Base-by-base conservation (phyloP, 1,139 yeast genomes). In the Meyerozyma carpophila region DNA sequence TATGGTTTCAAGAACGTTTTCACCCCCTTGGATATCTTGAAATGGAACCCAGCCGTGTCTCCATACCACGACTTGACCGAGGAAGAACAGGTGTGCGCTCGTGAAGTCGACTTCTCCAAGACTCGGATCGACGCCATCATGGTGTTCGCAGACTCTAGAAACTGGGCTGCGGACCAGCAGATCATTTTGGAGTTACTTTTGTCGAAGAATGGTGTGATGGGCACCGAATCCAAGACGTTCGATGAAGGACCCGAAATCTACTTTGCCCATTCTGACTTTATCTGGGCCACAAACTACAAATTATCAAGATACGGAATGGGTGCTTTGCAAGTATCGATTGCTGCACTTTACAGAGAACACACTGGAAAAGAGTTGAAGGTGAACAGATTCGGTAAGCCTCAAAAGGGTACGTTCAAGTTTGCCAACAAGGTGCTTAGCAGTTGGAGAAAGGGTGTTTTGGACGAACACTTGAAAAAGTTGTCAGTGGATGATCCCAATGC, bases 151-250 rank as follows among this genome's bases (percentile, higher is more conserved):
- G 93, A 85, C 63, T 81, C 89, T 8, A 75, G 94, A 65, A 87
- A 85, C 60, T 86, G 95, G 94, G 94, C 93, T 41, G 90, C 88
- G 31, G 95, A 87, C 62, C 93, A 85, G 64, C 95, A 87, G 62
- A 86, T 87, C 59, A 86, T 86, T 50, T 70, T 87, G 58, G 95
- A 86, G 58, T 70, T 87, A 53, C 72, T 86, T 42, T 70, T 85
- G 63, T 82, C 90, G 45, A 77, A 83, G 56, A 70, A 81, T 48
- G 95, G 95, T 56, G 81, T 79, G 40, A 84, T 87, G 94, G 94
- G 95, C 36, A 86, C 95, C 5, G 70, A 74, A 43, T 79, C 86
- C 25, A 74, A 80, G 52, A 78, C 84, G 20, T 82, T 63, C 58
- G 84, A 81, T 47, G 89, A 86, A 55, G 94, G 94, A 41, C 94